These are phyloP conservation scores for Pichia sp. DNA, from an alignment of 1,139 yeast species.

Conservation along the genomic window DNA sequence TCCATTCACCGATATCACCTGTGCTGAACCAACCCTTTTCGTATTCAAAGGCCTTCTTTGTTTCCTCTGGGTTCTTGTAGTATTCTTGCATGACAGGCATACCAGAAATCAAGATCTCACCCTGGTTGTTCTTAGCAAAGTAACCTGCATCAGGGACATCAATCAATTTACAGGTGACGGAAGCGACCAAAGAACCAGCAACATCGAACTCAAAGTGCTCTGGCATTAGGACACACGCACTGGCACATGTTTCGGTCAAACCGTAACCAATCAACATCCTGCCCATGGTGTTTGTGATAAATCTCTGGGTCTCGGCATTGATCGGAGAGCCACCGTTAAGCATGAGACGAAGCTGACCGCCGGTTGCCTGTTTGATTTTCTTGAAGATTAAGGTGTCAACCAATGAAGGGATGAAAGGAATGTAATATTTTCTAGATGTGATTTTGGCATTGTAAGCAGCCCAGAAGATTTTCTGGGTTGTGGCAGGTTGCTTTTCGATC, in stretches of 20 bases:
- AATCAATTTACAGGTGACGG: constrained; percentile 81
- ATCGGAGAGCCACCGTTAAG: constrained; percentile 96
- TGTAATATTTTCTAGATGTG: constrained; percentile 53
- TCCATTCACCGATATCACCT: constrained; percentile 97
- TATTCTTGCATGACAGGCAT: constrained; percentile 69
- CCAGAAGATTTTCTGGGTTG: constrained; percentile 86
- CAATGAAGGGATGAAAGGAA: constrained; percentile 73
- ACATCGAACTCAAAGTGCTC: constrained; percentile 64
- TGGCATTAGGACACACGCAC: constrained; percentile 68
- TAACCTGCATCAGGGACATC: constrained; percentile 94
- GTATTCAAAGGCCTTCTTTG: constrained; percentile 65
- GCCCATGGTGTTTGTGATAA: constrained; percentile 70
- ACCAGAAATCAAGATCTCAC: constrained; percentile 85
- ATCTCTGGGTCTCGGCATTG: constrained; percentile 79
- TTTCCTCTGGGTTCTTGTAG: constrained; percentile 80
- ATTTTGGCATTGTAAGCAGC: constrained; percentile 72
- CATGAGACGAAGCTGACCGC: constrained; percentile 72
- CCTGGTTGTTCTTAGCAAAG: constrained; percentile 85
- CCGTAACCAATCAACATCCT: constrained; percentile 97
- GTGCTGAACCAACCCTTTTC: constrained; percentile 93
- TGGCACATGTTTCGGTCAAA: constrained; percentile 93
- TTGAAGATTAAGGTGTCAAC: constrained; percentile 72
- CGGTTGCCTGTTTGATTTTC: constrained; percentile 90
- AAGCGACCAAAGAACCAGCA: constrained; percentile 79
- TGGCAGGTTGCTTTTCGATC: constrained; percentile 60